These are phyloP conservation scores for Teunomyces atbi DNA, from an alignment of 805 yeast species.

Conservation along the genomic window DNA sequence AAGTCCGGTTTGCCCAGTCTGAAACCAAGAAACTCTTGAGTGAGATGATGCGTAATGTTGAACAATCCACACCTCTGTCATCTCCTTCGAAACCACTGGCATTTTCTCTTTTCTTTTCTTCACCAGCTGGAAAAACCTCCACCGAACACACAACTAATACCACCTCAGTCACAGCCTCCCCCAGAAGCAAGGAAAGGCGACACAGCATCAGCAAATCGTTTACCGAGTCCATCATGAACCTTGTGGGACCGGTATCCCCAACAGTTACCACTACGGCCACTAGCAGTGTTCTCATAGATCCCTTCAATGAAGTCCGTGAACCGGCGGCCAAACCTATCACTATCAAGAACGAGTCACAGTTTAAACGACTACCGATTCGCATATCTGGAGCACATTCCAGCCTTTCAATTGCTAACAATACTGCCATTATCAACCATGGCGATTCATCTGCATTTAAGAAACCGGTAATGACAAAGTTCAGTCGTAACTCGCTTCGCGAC, in stretches of 20 bases:
- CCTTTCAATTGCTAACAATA: conserved; percentile 40
- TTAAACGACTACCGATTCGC: conserved; percentile 32
- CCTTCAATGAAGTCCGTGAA: conserved; percentile 7
- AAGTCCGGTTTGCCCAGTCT: conserved; percentile 5
- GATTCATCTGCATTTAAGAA: conserved; percentile 34
- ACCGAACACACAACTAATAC: background rate
- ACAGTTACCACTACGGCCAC: conserved; percentile 1
- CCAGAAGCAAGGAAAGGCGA: background rate
- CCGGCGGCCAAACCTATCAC: conserved; percentile 20
- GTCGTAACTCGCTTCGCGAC: conserved; percentile 47
- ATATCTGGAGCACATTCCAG: conserved; percentile 39
- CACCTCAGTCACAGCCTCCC: background rate
- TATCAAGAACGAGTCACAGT: conserved; percentile 24
- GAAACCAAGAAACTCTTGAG: conserved; percentile 16
- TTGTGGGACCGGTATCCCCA: conserved; percentile 15
- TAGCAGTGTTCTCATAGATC: background rate
- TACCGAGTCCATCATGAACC: conserved; percentile 26
- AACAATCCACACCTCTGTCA: conserved; percentile 3
- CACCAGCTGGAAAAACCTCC: conserved; percentile 16
- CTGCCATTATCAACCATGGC: conserved; percentile 44
- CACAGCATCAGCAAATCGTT: conserved; percentile 23
- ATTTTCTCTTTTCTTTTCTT: conserved; percentile 19
- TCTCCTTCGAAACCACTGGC: conserved; percentile 8
- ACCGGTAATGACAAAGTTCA: conserved; percentile 39
- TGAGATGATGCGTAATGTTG: conserved; percentile 16